Conservation (phyloP, 2,329 filamentous ascomycete species). For the Botrytis elliptica region DNA sequence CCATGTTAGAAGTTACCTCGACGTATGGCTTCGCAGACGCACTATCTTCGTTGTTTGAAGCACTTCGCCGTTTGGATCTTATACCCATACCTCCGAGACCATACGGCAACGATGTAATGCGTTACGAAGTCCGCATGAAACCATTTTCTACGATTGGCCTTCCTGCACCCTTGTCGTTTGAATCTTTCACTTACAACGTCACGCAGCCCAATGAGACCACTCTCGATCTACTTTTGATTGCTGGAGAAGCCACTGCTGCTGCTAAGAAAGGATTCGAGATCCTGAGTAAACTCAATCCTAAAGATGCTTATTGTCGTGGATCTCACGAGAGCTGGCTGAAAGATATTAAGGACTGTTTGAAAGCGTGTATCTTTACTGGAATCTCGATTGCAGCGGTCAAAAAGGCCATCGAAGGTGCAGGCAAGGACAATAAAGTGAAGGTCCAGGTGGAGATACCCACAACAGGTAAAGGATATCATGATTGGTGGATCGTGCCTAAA, state of each 20-base stretch:
- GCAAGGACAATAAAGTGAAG: constrained; percentile 31
- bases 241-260: constrained; percentile 38
- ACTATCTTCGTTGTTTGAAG: constrained; percentile 52
- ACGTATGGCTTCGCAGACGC: constrained; percentile 54
- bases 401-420: constrained; percentile 50
- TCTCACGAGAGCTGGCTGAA: constrained; percentile 62
- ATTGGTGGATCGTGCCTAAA: constrained; percentile 63
- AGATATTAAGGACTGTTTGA: constrained; percentile 59
- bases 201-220: constrained; percentile 43
- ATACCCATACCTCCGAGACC: constrained; percentile 45
- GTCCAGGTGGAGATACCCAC: constrained; percentile 54
- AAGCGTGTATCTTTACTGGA: constrained; percentile 68
- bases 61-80: constrained; percentile 44
- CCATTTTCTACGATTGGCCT: constrained; percentile 61
- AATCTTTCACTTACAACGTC: constrained; percentile 49
- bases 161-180: constrained; percentile 56
- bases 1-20: constrained; percentile 64
- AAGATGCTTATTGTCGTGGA: constrained; percentile 55
- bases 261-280: constrained; percentile 56
- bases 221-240: constrained; percentile 39
- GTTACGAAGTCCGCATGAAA: constrained; percentile 70
- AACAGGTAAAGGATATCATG: constrained; percentile 56
- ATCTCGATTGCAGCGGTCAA: constrained; percentile 61
- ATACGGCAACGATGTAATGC: constrained; percentile 56
- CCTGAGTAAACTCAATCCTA: constrained; percentile 50